A percentile compares a stretch with the other conserved stretches of the same genome.
phyloP scores from a whole-genome alignment of 2,329 filamentous ascomycete species.

The Colletotrichum nymphaeae region DNA sequence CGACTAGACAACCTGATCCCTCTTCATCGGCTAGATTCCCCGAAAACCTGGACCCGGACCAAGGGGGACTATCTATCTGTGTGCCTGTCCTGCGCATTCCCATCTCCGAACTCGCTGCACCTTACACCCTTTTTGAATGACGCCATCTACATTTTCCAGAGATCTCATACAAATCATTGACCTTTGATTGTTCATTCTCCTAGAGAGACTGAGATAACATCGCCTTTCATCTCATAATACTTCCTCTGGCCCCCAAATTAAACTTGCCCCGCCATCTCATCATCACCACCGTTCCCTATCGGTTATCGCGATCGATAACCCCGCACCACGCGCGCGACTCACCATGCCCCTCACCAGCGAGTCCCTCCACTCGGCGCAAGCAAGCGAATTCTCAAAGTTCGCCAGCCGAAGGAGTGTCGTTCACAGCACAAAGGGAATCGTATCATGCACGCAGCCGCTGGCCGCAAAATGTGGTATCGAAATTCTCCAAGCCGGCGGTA shows the following conservation, averaged over 20 bases:
- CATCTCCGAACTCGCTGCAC: constrained; percentile 10
- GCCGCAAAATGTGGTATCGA: constrained; percentile 89
- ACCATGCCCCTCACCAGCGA: constrained; percentile 60
- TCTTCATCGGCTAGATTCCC: not conserved
- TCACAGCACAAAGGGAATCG: constrained; percentile 91
- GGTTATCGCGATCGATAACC: constrained; percentile 20
- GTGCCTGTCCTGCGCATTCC: not conserved
- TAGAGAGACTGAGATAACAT: too few species aligned
- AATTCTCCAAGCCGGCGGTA: constrained; percentile 87
- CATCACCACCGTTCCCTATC: not conserved
- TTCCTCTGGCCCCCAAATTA: not conserved
- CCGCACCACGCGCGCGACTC: constrained; percentile 11
- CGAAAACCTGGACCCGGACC: not conserved
- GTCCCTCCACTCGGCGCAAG: constrained; percentile 58
- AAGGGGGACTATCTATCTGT: not conserved
- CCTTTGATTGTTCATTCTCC: not conserved
- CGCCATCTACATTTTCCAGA: not conserved
- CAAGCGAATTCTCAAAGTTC: constrained; percentile 70
- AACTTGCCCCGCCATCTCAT: not conserved
- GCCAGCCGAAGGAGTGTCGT: constrained; percentile 89
- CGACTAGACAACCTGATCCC: not conserved
- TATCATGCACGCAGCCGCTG: constrained; percentile 89
- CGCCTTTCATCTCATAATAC: not conserved
- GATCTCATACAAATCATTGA: not conserved
- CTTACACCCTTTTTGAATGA: not conserved